These are phyloP conservation scores for Nakazawaea molendinolei DNA, from an alignment of 805 yeast genomes.

Conservation along the genomic window DNA sequence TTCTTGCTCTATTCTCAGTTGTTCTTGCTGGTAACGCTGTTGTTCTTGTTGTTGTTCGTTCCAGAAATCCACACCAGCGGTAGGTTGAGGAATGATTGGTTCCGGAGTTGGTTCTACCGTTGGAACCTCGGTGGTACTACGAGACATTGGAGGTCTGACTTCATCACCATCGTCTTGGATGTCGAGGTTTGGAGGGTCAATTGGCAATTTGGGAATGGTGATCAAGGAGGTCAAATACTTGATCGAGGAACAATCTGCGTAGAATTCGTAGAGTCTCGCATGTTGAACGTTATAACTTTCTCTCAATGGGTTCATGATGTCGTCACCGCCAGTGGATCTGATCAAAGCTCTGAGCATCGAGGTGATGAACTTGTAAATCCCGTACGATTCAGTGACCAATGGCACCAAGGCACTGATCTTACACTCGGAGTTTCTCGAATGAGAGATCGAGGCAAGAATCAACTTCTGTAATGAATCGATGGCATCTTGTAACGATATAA, in stretches of 20 bases:
- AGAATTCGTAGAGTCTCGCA: conserved; percentile 67
- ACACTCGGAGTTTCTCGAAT: conserved; percentile 59
- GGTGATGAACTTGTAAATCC: conserved; percentile 81
- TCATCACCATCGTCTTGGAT: conserved; percentile 35
- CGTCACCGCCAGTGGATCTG: conserved; percentile 64
- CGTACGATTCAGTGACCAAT: conserved; percentile 83
- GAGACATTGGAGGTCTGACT: conserved; percentile 16
- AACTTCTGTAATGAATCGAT: conserved; percentile 73
- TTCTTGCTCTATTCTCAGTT: conserved; percentile 51
- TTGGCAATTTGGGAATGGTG: conserved; percentile 64
- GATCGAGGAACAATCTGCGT: conserved; percentile 83
- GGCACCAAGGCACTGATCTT: conserved; percentile 85
- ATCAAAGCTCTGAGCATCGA: conserved; percentile 90
- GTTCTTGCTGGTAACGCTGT: conserved; percentile 50
- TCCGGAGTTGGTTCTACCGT: conserved; percentile 35
- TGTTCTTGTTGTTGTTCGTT: conserved; percentile 41
- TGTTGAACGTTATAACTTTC: conserved; percentile 69
- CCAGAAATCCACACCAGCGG: conserved; percentile 41
- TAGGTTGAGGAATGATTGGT: conserved; percentile 46
- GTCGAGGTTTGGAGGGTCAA: conserved; percentile 53
- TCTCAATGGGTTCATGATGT: conserved; percentile 68
- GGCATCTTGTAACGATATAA: conserved; percentile 80
- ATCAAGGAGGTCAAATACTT: conserved; percentile 76
- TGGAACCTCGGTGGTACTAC: conserved; percentile 24
- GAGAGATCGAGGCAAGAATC: conserved; percentile 64